phyloP scores from a whole-genome alignment of 2,329 filamentous ascomycete genomes.

The Alternaria sp. region DNA sequence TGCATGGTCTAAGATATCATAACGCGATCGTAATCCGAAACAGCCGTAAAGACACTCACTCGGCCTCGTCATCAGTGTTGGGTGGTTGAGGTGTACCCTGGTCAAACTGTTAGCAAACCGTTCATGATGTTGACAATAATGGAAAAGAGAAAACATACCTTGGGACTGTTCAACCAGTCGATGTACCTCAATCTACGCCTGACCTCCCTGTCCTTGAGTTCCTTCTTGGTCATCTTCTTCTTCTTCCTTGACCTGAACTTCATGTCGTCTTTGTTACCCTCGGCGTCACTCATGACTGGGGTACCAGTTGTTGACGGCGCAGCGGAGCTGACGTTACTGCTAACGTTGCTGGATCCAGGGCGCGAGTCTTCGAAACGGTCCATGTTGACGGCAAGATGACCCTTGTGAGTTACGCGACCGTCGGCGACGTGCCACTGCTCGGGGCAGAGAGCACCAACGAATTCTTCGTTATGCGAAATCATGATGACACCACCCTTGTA shows the following conservation, averaged over 20 bases:
- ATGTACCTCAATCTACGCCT: constrained; percentile 85
- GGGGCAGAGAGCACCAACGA: constrained; percentile 91
- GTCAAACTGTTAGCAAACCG: constrained; percentile 28
- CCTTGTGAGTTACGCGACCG: constrained; percentile 85
- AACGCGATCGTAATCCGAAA: constrained; percentile 17
- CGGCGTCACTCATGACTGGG: constrained; percentile 80
- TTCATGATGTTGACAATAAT: background rate
- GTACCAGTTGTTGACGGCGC: constrained; percentile 60
- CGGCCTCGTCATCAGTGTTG: constrained; percentile 53
- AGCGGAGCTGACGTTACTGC: constrained; percentile 50
- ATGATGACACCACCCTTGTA: constrained; percentile 99
- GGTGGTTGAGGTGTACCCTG: constrained; percentile 52
- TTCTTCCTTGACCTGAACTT: constrained; percentile 94
- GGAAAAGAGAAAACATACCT: constrained; percentile 37
- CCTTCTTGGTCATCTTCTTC: constrained; percentile 98
- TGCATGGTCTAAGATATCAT: constrained; percentile 23
- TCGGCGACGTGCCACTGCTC: constrained; percentile 96
- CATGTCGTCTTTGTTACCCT: constrained; percentile 78
- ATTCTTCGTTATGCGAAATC: constrained; percentile 99
- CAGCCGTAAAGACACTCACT: constrained; percentile 29
- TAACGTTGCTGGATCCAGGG: constrained; percentile 67
- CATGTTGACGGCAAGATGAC: constrained; percentile 73
- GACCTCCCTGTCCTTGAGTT: constrained; percentile 91
- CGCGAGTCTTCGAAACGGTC: constrained; percentile 88
- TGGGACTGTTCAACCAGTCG: constrained; percentile 77